A percentile compares a stretch with the other conserved stretches of the same genome.
Conservation (phyloP, 495 filamentous ascomycete species). For the Tetracladium marchalianum region DNA sequence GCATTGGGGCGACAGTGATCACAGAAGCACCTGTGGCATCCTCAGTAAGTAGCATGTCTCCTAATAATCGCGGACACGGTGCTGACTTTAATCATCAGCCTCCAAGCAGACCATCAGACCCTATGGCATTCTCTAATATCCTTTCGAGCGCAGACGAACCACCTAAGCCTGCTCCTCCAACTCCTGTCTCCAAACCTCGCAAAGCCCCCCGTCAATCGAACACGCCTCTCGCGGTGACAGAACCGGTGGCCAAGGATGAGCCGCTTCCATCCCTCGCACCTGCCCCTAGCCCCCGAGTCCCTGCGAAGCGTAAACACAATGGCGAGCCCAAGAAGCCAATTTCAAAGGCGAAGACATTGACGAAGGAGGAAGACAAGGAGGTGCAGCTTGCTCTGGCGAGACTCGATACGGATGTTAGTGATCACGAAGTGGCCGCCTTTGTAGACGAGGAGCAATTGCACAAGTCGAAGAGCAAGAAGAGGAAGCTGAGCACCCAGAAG, state of each 20-base stretch:
- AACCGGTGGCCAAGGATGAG: slow-evolving; percentile 16
- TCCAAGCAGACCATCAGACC: slow-evolving; percentile 50
- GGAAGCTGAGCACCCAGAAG: slow-evolving; percentile 47
- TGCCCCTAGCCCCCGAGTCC: slow-evolving; percentile 35
- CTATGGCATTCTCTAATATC: slow-evolving; percentile 89
- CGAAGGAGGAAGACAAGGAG: slow-evolving; percentile 58
- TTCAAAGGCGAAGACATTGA: slow-evolving; percentile 34
- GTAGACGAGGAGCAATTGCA: slow-evolving; percentile 47
- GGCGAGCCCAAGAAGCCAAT: slow-evolving; percentile 31
- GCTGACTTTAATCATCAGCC: slow-evolving; percentile 11
- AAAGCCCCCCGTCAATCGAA: slow-evolving; percentile 13
- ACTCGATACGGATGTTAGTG: slow-evolving; percentile 60
- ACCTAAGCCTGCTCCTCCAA: slow-evolving; percentile 18
- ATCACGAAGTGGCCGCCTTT: slow-evolving; percentile 55
- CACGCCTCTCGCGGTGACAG: slow-evolving; percentile 2
- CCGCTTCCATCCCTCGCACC: slow-evolving; percentile 25
- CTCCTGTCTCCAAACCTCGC: slow-evolving; percentile 8
- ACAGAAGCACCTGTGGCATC: slow-evolving; percentile 4
- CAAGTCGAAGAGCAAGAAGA: slow-evolving; percentile 44
- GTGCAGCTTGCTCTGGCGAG: slow-evolving; percentile 53
- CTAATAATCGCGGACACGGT: slow-evolving; percentile 30
- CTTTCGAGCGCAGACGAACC: slow-evolving; percentile 60
- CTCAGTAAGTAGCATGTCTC: slow-evolving; percentile 4
- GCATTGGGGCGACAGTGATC: slow-evolving; percentile 29
- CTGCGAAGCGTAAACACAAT: slow-evolving; percentile 40